A percentile compares a stretch with the other conserved stretches of the same genome.
Evolutionary conservation across 306 rosid species (phyloP).

Genomic region (Cercis canadensis): DNA sequence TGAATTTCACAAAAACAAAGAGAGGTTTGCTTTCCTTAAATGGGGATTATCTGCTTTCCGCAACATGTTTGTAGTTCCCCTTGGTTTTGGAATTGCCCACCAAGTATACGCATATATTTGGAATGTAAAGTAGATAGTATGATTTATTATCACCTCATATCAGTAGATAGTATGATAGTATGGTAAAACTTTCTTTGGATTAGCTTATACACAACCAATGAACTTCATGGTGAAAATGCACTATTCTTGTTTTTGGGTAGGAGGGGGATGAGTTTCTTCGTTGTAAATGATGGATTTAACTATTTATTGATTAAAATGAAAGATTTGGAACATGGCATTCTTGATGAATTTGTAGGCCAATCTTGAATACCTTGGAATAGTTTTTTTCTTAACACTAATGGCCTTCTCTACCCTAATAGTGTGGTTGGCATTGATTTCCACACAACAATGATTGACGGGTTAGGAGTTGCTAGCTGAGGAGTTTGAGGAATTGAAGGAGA

Average conservation of each 20-base stretch:
- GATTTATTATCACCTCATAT: too few relatives aligned
- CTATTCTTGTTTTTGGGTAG: too few relatives aligned
- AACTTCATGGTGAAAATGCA: too few relatives aligned
- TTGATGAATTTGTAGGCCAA: constrained; percentile 65
- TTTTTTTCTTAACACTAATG: constrained; percentile 63
- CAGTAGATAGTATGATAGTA: too few relatives aligned
- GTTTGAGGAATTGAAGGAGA: constrained; percentile 86
- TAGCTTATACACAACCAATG: too few relatives aligned
- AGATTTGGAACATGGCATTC: too few relatives aligned
- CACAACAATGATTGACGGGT: constrained; percentile 79
- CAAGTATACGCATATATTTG: constrained; percentile 50
- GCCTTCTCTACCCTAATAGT: constrained; percentile 76
- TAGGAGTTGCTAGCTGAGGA: constrained; percentile 87
- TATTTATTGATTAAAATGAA: too few relatives aligned
- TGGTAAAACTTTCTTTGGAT: too few relatives aligned
- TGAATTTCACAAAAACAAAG: constrained; percentile 65
- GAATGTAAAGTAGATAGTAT: constrained; percentile 18
- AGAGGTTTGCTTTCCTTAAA: constrained; percentile 74
- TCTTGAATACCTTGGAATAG: constrained; percentile 71
- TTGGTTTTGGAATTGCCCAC: constrained; percentile 74
- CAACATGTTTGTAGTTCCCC: constrained; percentile 70
- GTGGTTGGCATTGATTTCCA: constrained; percentile 81
- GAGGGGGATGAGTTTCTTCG: too few relatives aligned
- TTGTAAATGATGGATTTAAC: too few relatives aligned
- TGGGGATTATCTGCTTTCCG: constrained; percentile 74